These are phyloP conservation scores for Drechslera avenae DNA, from an alignment of 2,329 filamentous ascomycete species.

Conservation along the genomic window DNA sequence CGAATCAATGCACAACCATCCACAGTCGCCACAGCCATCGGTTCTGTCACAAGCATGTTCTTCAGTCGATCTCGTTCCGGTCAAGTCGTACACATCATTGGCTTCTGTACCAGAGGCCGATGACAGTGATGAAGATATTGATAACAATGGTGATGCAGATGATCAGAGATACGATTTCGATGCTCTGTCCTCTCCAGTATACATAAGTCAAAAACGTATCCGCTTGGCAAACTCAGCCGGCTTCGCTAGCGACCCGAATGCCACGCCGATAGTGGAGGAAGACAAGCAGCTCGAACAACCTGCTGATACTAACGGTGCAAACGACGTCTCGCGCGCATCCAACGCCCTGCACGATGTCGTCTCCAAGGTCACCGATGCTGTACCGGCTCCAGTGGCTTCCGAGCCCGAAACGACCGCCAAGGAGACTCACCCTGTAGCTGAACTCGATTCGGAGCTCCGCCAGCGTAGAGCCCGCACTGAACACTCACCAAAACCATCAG, in stretches of 20 bases:
- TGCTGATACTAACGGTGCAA: slow-evolving; percentile 19
- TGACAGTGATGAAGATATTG: slow-evolving; percentile 27
- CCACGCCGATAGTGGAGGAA: slow-evolving; percentile 20
- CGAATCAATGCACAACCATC: slow-evolving; percentile 18
- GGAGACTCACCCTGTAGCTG: slow-evolving; percentile 3
- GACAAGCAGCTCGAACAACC: slow-evolving; percentile 18
- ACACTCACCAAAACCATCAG: slow-evolving; percentile 2
- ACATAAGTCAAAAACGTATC: slow-evolving; percentile 13
- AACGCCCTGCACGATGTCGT: slow-evolving; percentile 18
- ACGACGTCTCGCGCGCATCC: slow-evolving; percentile 12
- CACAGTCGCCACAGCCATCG: slow-evolving; percentile 31
- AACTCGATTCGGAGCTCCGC: slow-evolving; percentile 18
- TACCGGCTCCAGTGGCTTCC: too few species aligned
- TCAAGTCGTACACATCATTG: slow-evolving; percentile 36
- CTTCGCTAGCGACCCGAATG: slow-evolving; percentile 19
- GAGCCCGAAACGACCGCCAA: slow-evolving; percentile 6
- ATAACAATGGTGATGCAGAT: slow-evolving; percentile 5
- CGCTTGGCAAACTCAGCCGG: slow-evolving; percentile 6
- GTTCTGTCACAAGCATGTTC: slow-evolving; percentile 39
- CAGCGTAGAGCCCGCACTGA: slow-evolving; percentile 17
- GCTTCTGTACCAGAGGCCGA: slow-evolving; percentile 33
- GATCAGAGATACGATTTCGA: slow-evolving; percentile 11
- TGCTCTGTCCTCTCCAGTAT: slow-evolving; percentile 27
- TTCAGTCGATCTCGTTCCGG: slow-evolving; percentile 34
- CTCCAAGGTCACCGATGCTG: slow-evolving; percentile 19